Percentiles rank a stretch among this genome's conserved stretches.
These are phyloP conservation scores for Gossypium mustelinum DNA, from an alignment of 345 rosid genomes.

Conservation along the genomic window DNA sequence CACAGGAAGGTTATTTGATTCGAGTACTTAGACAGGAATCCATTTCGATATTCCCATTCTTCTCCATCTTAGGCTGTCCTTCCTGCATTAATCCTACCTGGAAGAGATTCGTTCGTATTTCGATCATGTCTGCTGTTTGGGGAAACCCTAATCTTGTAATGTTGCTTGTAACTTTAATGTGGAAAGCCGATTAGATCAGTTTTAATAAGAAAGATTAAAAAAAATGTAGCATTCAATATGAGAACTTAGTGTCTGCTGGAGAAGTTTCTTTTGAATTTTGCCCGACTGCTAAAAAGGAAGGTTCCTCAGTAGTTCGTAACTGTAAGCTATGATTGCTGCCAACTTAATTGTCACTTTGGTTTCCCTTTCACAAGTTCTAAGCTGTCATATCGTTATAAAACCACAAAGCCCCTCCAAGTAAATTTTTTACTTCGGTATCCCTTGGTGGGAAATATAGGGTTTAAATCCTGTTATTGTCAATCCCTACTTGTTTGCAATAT, in stretches of 20 bases:
- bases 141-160: not conserved
- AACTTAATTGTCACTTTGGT: no score
- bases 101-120: not conserved
- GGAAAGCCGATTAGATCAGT: not conserved
- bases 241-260: not conserved
- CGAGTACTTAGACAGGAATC: not conserved
- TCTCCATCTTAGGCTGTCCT: not conserved
- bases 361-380: no score
- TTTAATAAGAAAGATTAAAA: not conserved
- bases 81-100: not conserved
- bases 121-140: not conserved
- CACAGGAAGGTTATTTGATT: constrained; percentile 57
- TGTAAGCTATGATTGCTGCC: no score
- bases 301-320: no score
- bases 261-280: not conserved
- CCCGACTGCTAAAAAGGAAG: not conserved
- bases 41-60: not conserved
- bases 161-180: not conserved
- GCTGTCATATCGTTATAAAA: no score
- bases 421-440: no score
- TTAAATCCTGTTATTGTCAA: no score
- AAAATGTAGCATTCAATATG: not conserved
- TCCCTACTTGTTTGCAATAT: no score
- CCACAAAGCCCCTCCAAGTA: no score
- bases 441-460: no score